Conservation (phyloP, 1,284 basidiomycete genomes). For the Cryptococcus sp. region DNA sequence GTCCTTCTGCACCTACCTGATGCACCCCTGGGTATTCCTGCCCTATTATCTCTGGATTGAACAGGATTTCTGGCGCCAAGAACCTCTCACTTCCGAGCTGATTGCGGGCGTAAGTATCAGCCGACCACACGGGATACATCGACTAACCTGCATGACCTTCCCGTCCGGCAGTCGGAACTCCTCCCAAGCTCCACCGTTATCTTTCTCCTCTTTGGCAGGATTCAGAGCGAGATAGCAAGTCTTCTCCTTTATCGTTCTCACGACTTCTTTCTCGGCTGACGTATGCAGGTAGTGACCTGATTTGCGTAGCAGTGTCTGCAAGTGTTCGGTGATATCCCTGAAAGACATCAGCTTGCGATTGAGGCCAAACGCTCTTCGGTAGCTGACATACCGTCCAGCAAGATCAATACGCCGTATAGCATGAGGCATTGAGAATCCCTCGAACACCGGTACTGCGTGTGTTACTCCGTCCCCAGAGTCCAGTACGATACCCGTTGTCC, state of each 20-base stretch:
- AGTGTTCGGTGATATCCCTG: slow-evolving; percentile 93
- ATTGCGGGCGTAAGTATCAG: background rate
- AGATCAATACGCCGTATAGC: slow-evolving; percentile 94
- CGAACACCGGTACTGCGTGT: slow-evolving; percentile 97
- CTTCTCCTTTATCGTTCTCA: slow-evolving; percentile 97
- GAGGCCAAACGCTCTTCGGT: background rate
- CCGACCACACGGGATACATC: background rate
- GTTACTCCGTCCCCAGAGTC: slow-evolving; percentile 99
- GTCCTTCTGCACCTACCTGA: slow-evolving; percentile 62
- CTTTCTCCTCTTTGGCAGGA: slow-evolving; percentile 92
- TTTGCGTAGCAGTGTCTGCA: slow-evolving; percentile 90
- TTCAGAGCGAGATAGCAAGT: slow-evolving; percentile 91
- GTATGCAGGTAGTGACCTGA: slow-evolving; percentile 93
- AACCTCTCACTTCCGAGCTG: slow-evolving; percentile 93
- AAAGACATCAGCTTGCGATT: background rate
- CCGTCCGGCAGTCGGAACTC: slow-evolving; percentile 95
- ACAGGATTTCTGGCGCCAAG: slow-evolving; percentile 94
- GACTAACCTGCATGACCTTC: slow-evolving; percentile 76
- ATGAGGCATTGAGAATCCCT: slow-evolving; percentile 98
- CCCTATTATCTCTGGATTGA: slow-evolving; percentile 95
- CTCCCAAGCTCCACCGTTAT: slow-evolving; percentile 66
- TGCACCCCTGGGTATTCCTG: slow-evolving; percentile 96
- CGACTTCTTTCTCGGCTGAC: slow-evolving; percentile 94
- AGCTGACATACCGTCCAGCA: slow-evolving; percentile 69
- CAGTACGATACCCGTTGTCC: slow-evolving; percentile 96